A percentile compares a stretch with the other conserved stretches of the same genome.
Conservation (phyloP, 192 early-diverging fungal genomes). For the Coemansia sp. region DNA sequence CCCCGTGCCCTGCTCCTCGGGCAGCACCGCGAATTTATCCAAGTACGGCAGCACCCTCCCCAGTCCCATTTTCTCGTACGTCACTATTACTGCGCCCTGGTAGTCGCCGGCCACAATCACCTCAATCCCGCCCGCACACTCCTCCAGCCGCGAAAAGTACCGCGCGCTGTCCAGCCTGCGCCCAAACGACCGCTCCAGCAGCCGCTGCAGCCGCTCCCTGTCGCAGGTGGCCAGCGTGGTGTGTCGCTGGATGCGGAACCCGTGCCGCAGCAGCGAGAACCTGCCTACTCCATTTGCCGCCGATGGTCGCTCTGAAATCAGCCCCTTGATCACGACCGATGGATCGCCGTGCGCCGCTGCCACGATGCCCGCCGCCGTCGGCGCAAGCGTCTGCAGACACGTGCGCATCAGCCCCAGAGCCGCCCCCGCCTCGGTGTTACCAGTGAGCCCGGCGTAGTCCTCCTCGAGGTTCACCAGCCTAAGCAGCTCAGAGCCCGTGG, state of each 20-base stretch:
- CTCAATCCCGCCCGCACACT: slow-evolving; percentile 49
- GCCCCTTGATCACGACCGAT: slow-evolving; percentile 46
- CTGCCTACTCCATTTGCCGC: background rate
- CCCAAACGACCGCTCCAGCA: slow-evolving; percentile 77
- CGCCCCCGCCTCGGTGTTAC: slow-evolving; percentile 36
- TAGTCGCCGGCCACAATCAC: slow-evolving; percentile 88
- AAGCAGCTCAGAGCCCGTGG: slow-evolving; percentile 50
- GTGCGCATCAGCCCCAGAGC: slow-evolving; percentile 58
- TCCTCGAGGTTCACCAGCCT: slow-evolving; percentile 80
- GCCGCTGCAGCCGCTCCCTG: slow-evolving; percentile 46
- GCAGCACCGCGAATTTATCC: slow-evolving; percentile 90
- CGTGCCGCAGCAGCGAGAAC: slow-evolving; percentile 77
- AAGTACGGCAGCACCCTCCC: slow-evolving; percentile 56
- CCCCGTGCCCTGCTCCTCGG: slow-evolving; percentile 83
- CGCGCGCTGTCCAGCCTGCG: slow-evolving; percentile 52
- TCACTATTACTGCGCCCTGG: slow-evolving; percentile 84
- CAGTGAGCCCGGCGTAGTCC: slow-evolving; percentile 59
- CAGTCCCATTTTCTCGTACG: slow-evolving; percentile 51
- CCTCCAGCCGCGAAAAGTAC: slow-evolving; percentile 58
- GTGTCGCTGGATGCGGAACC: slow-evolving; percentile 62
- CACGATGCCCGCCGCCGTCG: slow-evolving; percentile 71
- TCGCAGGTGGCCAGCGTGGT: slow-evolving; percentile 46
- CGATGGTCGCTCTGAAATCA: slow-evolving; percentile 41
- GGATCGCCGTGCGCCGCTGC: slow-evolving; percentile 55
- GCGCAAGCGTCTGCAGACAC: slow-evolving; percentile 64